Evolutionary conservation across 305 asterid species (phyloP).

Genomic region (Fraxinus latifolia): DNA sequence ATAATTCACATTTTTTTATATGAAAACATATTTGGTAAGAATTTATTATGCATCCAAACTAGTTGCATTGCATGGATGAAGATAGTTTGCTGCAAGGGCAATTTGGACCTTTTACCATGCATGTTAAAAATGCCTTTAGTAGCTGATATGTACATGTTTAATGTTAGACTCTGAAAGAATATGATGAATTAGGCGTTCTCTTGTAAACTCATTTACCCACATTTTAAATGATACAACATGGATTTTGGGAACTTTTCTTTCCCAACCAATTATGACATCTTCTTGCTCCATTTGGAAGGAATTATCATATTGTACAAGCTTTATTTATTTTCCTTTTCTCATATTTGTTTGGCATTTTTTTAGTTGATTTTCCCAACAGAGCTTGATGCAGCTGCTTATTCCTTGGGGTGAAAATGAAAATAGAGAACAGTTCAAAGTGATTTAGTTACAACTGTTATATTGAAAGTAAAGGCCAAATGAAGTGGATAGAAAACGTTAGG

Average conservation of each 20-base stretch:
- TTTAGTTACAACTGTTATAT: not conserved
- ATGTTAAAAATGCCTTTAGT: not conserved
- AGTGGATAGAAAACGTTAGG: not conserved
- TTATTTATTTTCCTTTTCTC: not conserved
- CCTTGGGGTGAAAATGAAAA: not conserved
- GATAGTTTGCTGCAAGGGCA: not conserved
- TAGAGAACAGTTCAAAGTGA: not conserved
- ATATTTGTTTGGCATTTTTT: not conserved
- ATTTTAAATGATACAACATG: conserved; percentile 14
- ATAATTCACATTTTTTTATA: not conserved
- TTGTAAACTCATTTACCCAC: conserved; percentile 1
- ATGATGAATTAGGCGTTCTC: not conserved
- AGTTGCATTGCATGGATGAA: conserved; percentile 1
- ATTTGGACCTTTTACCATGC: not conserved
- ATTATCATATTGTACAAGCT: not conserved
- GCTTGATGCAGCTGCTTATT: not conserved
- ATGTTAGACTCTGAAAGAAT: conserved; percentile 25
- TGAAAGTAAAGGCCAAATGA: not conserved
- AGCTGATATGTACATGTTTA: conserved; percentile 32
- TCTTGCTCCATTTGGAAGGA: not conserved
- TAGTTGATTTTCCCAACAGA: not conserved
- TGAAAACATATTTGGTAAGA: not conserved
- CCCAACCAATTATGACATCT: not conserved
- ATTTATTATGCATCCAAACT: not conserved
- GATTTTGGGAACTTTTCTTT: not conserved